Evolutionary conservation across 176 grass and related monocot species (phyloP).

Genomic region (Aegilops speltoides): DNA sequence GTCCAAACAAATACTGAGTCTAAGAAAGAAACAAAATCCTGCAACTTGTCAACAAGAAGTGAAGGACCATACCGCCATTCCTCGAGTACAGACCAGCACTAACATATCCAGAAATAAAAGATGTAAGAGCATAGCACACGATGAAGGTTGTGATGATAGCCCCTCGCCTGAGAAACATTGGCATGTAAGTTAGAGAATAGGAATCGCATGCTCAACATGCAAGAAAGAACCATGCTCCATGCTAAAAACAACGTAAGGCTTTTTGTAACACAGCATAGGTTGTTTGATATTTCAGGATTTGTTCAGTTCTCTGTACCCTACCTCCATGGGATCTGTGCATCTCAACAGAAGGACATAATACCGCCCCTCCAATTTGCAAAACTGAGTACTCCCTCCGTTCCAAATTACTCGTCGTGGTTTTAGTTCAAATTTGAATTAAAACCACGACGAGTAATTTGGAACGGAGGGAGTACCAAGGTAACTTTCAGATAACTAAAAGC

Average conservation of each 20-base stretch:
- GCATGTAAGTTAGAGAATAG: conserved; percentile 32
- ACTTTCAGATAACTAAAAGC: not conserved
- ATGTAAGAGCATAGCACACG: conserved; percentile 98
- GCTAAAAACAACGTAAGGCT: not conserved
- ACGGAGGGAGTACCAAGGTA: not conserved
- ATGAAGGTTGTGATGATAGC: conserved; percentile 97
- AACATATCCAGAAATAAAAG: conserved; percentile 96
- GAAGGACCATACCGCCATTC: conserved; percentile 73
- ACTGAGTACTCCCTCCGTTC: not conserved
- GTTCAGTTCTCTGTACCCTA: not conserved
- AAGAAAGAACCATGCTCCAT: not conserved
- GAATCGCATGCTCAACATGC: conserved; percentile 8
- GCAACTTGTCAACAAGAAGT: conserved; percentile 5
- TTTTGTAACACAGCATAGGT: not conserved
- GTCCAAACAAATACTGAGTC: not conserved
- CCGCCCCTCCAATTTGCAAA: not conserved
- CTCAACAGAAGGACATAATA: not conserved
- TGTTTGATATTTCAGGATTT: not conserved
- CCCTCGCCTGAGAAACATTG: conserved; percentile 63
- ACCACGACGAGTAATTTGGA: no score
- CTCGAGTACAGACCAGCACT: conserved; percentile 90
- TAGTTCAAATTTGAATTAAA: no score
- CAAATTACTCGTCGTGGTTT: no score
- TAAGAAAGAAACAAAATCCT: not conserved
- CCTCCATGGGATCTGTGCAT: not conserved